Evolutionary conservation across 2,329 filamentous ascomycete genomes (phyloP).

Genomic region (Fusarium pseudoanthophilum): DNA sequence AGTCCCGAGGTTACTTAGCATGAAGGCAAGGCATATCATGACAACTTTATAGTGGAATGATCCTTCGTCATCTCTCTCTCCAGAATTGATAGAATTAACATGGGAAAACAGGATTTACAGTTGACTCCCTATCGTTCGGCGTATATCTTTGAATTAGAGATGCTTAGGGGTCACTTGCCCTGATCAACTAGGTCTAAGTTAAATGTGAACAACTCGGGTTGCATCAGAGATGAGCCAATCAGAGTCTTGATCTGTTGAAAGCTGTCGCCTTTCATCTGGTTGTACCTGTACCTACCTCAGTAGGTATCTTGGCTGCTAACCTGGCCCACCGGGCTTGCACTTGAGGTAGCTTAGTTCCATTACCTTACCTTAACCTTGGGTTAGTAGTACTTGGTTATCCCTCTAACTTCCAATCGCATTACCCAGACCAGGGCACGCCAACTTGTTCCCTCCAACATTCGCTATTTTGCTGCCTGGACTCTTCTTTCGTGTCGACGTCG

Average conservation of each 20-base stretch:
- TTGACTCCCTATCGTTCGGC: too few relatives aligned
- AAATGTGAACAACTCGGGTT: not conserved
- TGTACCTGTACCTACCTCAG: conserved; percentile 2
- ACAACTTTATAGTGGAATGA: not conserved
- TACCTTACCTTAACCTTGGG: not conserved
- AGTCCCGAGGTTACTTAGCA: not conserved
- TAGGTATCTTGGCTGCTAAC: not conserved
- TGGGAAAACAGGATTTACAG: not conserved
- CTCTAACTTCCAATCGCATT: conserved; percentile 22
- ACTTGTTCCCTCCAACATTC: conserved; percentile 8
- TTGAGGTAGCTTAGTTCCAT: not conserved
- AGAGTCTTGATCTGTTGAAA: conserved; percentile 28
- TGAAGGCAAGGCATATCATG: not conserved
- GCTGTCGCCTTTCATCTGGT: conserved; percentile 35
- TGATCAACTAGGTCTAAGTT: not conserved
- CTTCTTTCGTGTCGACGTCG: not conserved
- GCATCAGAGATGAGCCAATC: conserved; percentile 31
- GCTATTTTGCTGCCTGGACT: conserved; percentile 19
- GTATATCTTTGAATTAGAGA: too few relatives aligned
- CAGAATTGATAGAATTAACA: not conserved
- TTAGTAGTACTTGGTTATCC: not conserved
- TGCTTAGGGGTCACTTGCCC: too few relatives aligned
- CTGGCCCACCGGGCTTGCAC: not conserved
- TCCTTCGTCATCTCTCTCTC: not conserved
- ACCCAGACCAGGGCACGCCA: conserved; percentile 2